Base-by-base conservation (phyloP, 169 alveolate genomes). In the Theileria annulata region DNA sequence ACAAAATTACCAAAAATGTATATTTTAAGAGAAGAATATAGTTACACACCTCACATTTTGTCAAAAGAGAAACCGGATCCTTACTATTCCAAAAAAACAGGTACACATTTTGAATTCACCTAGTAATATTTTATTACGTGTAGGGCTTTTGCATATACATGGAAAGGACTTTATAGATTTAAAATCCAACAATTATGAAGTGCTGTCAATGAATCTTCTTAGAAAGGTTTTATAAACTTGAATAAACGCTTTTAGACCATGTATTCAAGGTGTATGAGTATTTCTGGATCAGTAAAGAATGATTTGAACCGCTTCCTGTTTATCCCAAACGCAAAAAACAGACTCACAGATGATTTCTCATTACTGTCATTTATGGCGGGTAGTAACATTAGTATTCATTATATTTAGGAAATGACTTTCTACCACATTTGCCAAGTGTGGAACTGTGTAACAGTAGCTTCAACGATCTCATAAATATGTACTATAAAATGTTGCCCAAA, bases 291-390 rank as follows among this genome's bases (percentile, higher is more conserved):
- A 10, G 30, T 56, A 21, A 21, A 19, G 66, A 13, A 56, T 25
- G 66, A 56, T 56, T 19, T 25, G 30, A 56, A 56, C 33, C 27
- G 31, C 27, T 56, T 56, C 31, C 68, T 72, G 54, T 70, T 62
- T 66, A 13, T 67, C 9, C 75, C 70, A 1, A 80, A 75, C 28
- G 60, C 83, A 3, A 73, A 70, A n/a, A 59, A 75, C 64, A 17
- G 86, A 33, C 33, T 83, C 9, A 75, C 90, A 9, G 86, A 76
- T 54, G 90, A 83, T 56, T 83, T 83, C 56, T 78, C 77, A 3
- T 75, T 83, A 12, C 51, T 83, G 27, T 76, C 90, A 13, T 83
- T 83, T 69, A 33, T 83, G 47, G 90, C 90, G 28, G 90, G 90
- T 83, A 54, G 12, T 31, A 25, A 59, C 27, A 25, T 31, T 8